Evolutionary conservation across 208 protist species (phyloP).

Genomic region (Phytomonas sp.): DNA sequence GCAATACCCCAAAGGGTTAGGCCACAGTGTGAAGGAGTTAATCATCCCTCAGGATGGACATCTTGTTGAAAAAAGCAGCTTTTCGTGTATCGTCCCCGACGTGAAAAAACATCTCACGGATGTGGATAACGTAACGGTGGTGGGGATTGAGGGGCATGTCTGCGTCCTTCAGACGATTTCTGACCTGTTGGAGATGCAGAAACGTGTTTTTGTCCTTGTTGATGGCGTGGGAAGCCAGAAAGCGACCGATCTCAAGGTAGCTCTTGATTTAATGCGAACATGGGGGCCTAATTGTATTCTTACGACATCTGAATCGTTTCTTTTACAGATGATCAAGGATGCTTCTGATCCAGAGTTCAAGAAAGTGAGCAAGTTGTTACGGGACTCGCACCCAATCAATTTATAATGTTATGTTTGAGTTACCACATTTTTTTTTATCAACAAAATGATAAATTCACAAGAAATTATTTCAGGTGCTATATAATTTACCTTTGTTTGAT

Average conservation of each 20-base stretch:
- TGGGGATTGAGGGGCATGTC: slow-evolving; percentile 76
- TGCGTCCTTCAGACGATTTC: slow-evolving; percentile 71
- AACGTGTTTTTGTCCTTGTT: slow-evolving; percentile 48
- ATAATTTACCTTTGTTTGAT: neutral
- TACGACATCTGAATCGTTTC: slow-evolving; percentile 59
- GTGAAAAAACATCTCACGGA: slow-evolving; percentile 36
- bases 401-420: neutral
- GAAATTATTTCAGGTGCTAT: neutral
- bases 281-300: slow-evolving; percentile 53
- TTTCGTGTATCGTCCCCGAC: slow-evolving; percentile 45
- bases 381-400: slow-evolving; percentile 27
- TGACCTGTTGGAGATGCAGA: slow-evolving; percentile 64
- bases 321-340: slow-evolving; percentile 63
- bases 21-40: slow-evolving; percentile 50
- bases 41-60: slow-evolving; percentile 33
- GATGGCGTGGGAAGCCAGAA: slow-evolving; percentile 77
- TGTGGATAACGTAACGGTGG: slow-evolving; percentile 59
- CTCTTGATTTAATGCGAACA: slow-evolving; percentile 47
- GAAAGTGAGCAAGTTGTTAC: slow-evolving; percentile 40
- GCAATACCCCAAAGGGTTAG: slow-evolving; percentile 75
- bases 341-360: slow-evolving; percentile 67
- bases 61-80: slow-evolving; percentile 43
- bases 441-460: neutral
- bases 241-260: slow-evolving; percentile 39
- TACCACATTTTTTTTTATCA: neutral